Percentiles rank a stretch among this genome's conserved stretches.
These are phyloP conservation scores for Arabidopsis lyrata DNA, from an alignment of 441 rosid species.

Conservation along the genomic window DNA sequence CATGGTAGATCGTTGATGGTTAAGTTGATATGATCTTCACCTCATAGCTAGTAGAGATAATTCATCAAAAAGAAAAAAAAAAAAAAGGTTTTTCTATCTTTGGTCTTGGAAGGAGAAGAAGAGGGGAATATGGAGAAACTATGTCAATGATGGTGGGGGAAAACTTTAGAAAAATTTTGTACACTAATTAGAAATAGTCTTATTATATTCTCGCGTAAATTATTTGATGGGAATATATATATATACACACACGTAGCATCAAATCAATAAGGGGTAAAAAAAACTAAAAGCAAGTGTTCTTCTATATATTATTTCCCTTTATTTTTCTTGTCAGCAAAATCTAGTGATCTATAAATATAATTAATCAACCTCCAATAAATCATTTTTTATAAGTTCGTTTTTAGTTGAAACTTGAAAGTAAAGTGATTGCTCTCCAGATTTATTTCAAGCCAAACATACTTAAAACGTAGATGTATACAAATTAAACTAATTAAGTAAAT, in stretches of 20 bases:
- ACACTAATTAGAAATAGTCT: constrained; percentile 27
- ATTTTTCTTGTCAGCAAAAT: background rate
- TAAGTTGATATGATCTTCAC: constrained; percentile 5
- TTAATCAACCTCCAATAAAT: constrained; percentile 23
- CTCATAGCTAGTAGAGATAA: constrained; percentile 26
- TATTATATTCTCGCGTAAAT: constrained; percentile 42
- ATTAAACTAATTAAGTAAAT: constrained; percentile 25
- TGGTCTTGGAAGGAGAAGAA: constrained; percentile 29
- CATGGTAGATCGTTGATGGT: constrained; percentile 30
- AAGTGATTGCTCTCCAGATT: constrained; percentile 6
- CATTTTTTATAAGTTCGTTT: constrained; percentile 23
- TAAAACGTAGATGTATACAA: constrained; percentile 25
- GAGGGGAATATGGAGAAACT: constrained; percentile 40
- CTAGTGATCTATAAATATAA: constrained; percentile 13
- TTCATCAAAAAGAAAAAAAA: background rate
- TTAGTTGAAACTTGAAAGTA: constrained; percentile 10
- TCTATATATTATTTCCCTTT: background rate
- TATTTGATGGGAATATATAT: constrained; percentile 55
- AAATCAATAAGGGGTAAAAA: constrained; percentile 33
- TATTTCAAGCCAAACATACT: constrained; percentile 20
- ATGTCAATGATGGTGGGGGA: constrained; percentile 48
- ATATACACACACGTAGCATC: constrained; percentile 45
- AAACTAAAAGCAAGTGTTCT: constrained; percentile 7
- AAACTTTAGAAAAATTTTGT: constrained; percentile 32
- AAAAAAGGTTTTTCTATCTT: too few relatives aligned